Percentiles rank a stretch among this genome's conserved stretches.
Conservation (phyloP, 1,139 yeast species). For the Geotrichum candidum region DNA sequence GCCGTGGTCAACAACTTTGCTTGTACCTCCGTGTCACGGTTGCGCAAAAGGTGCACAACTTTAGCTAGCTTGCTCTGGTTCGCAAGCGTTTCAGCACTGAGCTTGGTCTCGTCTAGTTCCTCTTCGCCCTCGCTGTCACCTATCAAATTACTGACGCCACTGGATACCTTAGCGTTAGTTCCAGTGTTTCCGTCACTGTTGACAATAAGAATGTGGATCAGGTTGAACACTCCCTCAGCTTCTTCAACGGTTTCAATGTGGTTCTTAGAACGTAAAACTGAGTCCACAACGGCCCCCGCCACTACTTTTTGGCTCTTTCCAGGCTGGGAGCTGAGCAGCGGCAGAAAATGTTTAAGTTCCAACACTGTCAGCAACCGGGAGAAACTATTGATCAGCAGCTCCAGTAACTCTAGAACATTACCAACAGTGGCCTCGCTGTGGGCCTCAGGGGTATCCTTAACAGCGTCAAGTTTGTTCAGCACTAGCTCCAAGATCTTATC, state of each 20-base stretch:
- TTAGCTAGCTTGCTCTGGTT: constrained; percentile 70
- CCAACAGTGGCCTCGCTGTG: constrained; percentile 27
- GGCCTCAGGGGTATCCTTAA: constrained; percentile 21
- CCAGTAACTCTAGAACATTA: constrained; percentile 51
- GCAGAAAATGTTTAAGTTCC: constrained; percentile 34
- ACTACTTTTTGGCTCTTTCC: constrained; percentile 35
- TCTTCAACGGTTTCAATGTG: constrained; percentile 31
- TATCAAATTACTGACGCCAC: constrained; percentile 19
- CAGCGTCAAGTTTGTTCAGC: constrained; percentile 41
- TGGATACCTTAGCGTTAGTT: not conserved
- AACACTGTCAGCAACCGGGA: constrained; percentile 28
- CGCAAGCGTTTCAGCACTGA: constrained; percentile 32
- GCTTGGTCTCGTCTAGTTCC: constrained; percentile 21
- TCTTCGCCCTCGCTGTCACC: constrained; percentile 13
- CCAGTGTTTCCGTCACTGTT: constrained; percentile 11
- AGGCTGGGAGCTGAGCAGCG: constrained; percentile 36
- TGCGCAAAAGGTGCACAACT: constrained; percentile 56
- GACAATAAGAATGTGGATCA: not conserved
- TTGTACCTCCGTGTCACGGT: constrained; percentile 46
- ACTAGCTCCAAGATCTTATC: constrained; percentile 58
- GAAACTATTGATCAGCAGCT: constrained; percentile 48
- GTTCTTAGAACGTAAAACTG: constrained; percentile 7
- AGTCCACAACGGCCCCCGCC: constrained; percentile 26
- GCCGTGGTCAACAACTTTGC: constrained; percentile 54
- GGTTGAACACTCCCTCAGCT: constrained; percentile 35